A percentile compares a stretch with the other conserved stretches of the same genome.
Evolutionary conservation across 768 basidiomycete species (phyloP).

Genomic region (Hygrophoropsis aurantiaca): DNA sequence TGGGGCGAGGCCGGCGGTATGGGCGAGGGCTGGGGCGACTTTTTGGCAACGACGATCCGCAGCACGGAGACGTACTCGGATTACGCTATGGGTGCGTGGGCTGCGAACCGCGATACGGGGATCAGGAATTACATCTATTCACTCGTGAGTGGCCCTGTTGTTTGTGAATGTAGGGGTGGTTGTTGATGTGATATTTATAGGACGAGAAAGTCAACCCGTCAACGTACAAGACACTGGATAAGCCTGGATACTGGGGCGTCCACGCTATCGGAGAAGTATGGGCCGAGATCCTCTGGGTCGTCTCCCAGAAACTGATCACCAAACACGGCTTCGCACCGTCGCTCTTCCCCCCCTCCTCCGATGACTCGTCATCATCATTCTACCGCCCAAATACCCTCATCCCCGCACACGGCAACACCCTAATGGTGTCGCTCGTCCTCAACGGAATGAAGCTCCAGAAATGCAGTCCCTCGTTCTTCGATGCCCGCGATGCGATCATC

Average conservation of each 20-base stretch:
- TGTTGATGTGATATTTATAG: conserved; percentile 27
- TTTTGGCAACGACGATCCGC: conserved; percentile 84
- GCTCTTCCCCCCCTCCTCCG: conserved; percentile 78
- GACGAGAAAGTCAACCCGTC: conserved; percentile 80
- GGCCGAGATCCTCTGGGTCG: conserved; percentile 88
- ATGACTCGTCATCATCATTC: conserved; percentile 60
- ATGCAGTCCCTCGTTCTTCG: conserved; percentile 88
- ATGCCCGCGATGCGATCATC: conserved; percentile 87
- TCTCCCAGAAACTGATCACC: conserved; percentile 69
- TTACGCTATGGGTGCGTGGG: conserved; percentile 95
- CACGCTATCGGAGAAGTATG: conserved; percentile 94
- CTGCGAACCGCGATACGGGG: conserved; percentile 70
- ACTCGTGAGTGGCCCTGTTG: conserved; percentile 37
- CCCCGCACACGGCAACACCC: conserved; percentile 92
- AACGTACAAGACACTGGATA: conserved; percentile 92
- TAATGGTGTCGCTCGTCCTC: conserved; percentile 80
- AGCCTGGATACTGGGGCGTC: conserved; percentile 92
- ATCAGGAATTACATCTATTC: conserved; percentile 93
- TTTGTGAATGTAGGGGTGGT: neutral
- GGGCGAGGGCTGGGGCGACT: conserved; percentile 98
- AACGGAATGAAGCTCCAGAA: conserved; percentile 95
- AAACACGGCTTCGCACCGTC: conserved; percentile 79
- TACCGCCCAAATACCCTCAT: conserved; percentile 62
- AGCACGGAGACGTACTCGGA: conserved; percentile 71
- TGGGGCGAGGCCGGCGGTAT: conserved; percentile 97